Base-by-base conservation (phyloP, 345 rosid species). In the Pistacia vera region DNA sequence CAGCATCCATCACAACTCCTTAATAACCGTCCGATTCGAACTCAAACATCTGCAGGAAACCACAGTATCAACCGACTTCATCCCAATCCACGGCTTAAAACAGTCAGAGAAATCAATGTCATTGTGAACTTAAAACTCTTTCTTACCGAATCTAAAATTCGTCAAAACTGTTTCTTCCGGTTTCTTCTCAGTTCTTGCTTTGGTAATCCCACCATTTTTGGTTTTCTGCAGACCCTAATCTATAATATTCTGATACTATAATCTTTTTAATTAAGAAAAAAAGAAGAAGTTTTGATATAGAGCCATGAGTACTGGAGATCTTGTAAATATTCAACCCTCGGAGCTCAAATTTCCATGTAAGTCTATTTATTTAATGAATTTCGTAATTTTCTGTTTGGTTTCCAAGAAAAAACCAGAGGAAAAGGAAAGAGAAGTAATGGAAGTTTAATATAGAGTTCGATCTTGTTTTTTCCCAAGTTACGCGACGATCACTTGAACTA, bases 291-390 rank as follows among this genome's bases (percentile, higher is more conserved):
- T 11, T 65, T 60, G 61, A 11, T 56, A 35, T 20, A 16, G 52
- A 71, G 71, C 61, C 79, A 89, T 92, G 91, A 82, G 68, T 73
- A 75, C 78, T 22, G 94, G 93, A 72, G 88, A 89, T 86, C 91
- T 93, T 52, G 83, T 93, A 77, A 86, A 70, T 75, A 79, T 93
- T 68, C 93, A 93, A 17, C 98, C 97, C 5, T 35, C 91, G 3
- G 98, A 91, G 81, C 94, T 93, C 74, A 91, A 93, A 79, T 90
- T 93, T 84, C 94, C 91, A 35, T 86, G 97, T 91, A 85, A 91
- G 94, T 79, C 58, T 20, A 11, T 33, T 36, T 33, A 10, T 48
- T 38, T 63, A n/a, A 69, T 25, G 33, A 51, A 18, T 41, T 74
- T 74, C 58, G n/a, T 67, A 2, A 10, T 49, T 55, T 75, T 64